Conservation (phyloP, 371 early-diverging fungal genomes). For the Syncephalis plumigaleata region DNA sequence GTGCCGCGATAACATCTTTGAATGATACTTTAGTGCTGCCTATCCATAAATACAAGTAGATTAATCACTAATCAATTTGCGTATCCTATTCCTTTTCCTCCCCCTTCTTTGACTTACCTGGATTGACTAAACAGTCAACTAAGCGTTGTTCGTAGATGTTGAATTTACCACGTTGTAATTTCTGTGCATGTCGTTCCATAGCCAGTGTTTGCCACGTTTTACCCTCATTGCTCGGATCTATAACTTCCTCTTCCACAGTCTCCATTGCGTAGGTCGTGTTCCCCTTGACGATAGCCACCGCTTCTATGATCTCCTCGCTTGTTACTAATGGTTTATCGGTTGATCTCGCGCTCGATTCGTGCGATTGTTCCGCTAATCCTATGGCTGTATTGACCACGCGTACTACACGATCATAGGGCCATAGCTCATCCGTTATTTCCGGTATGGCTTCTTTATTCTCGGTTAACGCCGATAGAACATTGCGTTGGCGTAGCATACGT, state of each 20-base stretch:
- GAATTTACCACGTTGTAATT: conserved; percentile 9
- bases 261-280: too few species aligned
- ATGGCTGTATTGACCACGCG: too few species aligned
- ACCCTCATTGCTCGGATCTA: conserved; percentile 6
- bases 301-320: too few species aligned
- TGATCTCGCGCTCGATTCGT: too few species aligned
- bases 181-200: conserved; percentile 1
- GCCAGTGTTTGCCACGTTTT: background rate
- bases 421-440: too few species aligned
- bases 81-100: too few species aligned
- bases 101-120: conserved; percentile 21
- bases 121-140: conserved; percentile 39
- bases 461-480: conserved; percentile 4
- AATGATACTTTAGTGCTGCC: conserved; percentile 41
- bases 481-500: background rate
- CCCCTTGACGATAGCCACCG: too few species aligned
- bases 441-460: background rate
- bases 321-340: too few species aligned
- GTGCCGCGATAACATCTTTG: conserved; percentile 33
- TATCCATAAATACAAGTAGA: conserved; percentile 3
- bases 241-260: conserved; percentile 1
- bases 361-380: too few species aligned
- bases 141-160: conserved; percentile 33
- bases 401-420: too few species aligned
- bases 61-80: too few species aligned